Evolutionary conservation across 2,329 filamentous ascomycete genomes (phyloP).

Genomic region (Neoascochyta sp.): DNA sequence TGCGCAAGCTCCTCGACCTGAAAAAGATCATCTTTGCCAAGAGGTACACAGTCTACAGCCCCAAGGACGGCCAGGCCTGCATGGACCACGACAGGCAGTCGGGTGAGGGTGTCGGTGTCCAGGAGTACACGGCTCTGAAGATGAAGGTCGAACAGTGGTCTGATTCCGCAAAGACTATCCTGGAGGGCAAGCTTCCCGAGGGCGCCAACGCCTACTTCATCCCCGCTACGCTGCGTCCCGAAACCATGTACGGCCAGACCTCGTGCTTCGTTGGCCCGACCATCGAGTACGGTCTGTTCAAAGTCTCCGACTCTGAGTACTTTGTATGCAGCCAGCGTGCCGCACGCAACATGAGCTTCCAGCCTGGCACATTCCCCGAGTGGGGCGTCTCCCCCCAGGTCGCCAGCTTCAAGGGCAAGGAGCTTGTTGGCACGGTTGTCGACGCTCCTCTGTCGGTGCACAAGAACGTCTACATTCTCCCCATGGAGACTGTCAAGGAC

Average conservation of each 20-base stretch:
- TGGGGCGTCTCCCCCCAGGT: conserved; percentile 74
- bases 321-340: conserved; percentile 77
- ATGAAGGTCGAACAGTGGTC: conserved; percentile 89
- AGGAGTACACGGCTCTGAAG: conserved; percentile 92
- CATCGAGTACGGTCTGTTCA: conserved; percentile 85
- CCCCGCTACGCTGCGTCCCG: conserved; percentile 85
- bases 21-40: conserved; percentile 93
- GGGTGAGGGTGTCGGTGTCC: conserved; percentile 77
- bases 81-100: conserved; percentile 82
- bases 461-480: conserved; percentile 79
- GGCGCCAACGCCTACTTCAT: conserved; percentile 82
- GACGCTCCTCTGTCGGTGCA: conserved; percentile 81
- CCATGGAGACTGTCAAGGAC: conserved; percentile 90
- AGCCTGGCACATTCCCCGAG: conserved; percentile 70
- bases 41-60: conserved; percentile 84
- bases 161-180: conserved; percentile 63
- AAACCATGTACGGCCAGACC: conserved; percentile 98
- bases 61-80: conserved; percentile 83
- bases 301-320: conserved; percentile 64
- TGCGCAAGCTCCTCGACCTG: conserved; percentile 84
- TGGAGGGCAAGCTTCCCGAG: conserved; percentile 75
- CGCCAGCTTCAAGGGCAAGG: conserved; percentile 70
- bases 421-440: conserved; percentile 83
- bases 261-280: conserved; percentile 93
- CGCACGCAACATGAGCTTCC: conserved; percentile 94